Conservation (phyloP, 2,329 filamentous ascomycete genomes). For the Graphilbum ipis-grandicollis region DNA sequence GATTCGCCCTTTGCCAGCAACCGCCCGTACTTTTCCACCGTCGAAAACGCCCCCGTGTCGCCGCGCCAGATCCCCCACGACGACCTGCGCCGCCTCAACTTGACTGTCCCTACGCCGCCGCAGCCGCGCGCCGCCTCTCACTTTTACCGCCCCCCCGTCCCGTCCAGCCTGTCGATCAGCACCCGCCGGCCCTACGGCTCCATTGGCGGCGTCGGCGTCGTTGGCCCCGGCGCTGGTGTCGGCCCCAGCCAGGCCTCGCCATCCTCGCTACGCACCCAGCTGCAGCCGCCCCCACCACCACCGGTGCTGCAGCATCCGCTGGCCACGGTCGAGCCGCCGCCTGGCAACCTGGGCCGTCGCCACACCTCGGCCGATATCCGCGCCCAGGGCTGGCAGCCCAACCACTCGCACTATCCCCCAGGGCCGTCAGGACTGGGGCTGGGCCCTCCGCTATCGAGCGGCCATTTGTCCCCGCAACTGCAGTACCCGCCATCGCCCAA, state of each 20-base stretch:
- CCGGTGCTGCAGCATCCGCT: slow-evolving; percentile 21
- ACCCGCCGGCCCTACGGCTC: slow-evolving; percentile 73
- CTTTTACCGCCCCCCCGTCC: slow-evolving; percentile 60
- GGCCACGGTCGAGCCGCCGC: slow-evolving; percentile 39
- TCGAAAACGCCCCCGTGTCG: slow-evolving; percentile 68
- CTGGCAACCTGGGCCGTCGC: slow-evolving; percentile 43
- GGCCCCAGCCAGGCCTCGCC: slow-evolving; percentile 47
- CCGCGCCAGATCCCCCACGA: slow-evolving; percentile 77
- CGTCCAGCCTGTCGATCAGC: slow-evolving; percentile 64
- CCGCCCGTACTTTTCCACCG: slow-evolving; percentile 46
- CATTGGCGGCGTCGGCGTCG: slow-evolving; percentile 40
- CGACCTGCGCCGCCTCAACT: slow-evolving; percentile 56
- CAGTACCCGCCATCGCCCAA: slow-evolving; percentile 39
- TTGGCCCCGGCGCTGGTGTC: slow-evolving; percentile 11
- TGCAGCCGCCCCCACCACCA: slow-evolving; percentile 41
- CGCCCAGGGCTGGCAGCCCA: slow-evolving; percentile 60
- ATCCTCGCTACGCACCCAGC: slow-evolving; percentile 51
- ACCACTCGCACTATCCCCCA: slow-evolving; percentile 38
- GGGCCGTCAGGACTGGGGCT: not conserved
- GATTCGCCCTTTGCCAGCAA: slow-evolving; percentile 49
- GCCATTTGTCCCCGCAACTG: slow-evolving; percentile 24
- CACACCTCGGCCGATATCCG: slow-evolving; percentile 95
- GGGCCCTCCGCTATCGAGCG: no score
- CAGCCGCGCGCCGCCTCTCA: no score
- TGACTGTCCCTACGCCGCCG: slow-evolving; percentile 42